A percentile compares a stretch with the other conserved stretches of the same genome.
Conservation (phyloP, 2,329 filamentous ascomycete genomes). For the Colletotrichum gloeosporioides region DNA sequence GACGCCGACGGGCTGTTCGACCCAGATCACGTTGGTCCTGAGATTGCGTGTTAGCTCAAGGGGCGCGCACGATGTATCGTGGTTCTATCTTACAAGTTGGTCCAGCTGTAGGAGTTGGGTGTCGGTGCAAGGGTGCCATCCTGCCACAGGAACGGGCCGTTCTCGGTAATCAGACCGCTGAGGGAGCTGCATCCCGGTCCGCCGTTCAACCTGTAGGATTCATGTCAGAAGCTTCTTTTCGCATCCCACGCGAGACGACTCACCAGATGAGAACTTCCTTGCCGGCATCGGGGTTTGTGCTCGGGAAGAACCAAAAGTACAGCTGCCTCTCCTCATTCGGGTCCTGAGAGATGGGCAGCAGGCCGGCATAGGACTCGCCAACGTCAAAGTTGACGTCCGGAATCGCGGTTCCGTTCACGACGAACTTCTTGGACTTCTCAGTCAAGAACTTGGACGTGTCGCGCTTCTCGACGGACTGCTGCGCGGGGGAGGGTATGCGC, state of each 20-base stretch:
- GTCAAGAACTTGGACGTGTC: background rate
- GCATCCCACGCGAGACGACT: fast-evolving
- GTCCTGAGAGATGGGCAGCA: constrained; percentile 60
- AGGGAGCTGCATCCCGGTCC: constrained; percentile 63
- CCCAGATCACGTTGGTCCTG: constrained; percentile 75
- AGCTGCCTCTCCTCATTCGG: constrained; percentile 54
- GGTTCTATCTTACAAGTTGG: constrained; percentile 51
- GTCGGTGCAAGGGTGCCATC: constrained; percentile 71
- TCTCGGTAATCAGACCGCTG: constrained; percentile 76
- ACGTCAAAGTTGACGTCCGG: constrained; percentile 75
- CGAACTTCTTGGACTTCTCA: constrained; percentile 43
- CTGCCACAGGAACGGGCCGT: constrained; percentile 76
- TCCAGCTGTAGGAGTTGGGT: constrained; percentile 74
- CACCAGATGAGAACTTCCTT: constrained; percentile 68
- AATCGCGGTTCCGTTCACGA: constrained; percentile 67
- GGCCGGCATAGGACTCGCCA: constrained; percentile 68
- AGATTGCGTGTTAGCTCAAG: fast-evolving
- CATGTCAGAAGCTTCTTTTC: background rate
- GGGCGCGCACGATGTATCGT: fast-evolving
- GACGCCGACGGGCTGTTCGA: constrained; percentile 72
- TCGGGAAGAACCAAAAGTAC: constrained; percentile 73
- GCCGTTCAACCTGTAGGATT: constrained; percentile 4
- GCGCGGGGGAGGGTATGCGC: background rate
- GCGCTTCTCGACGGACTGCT: background rate
- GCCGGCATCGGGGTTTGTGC: constrained; percentile 50